Conservation (phyloP, 305 asterid genomes). For the Withania somnifera region DNA sequence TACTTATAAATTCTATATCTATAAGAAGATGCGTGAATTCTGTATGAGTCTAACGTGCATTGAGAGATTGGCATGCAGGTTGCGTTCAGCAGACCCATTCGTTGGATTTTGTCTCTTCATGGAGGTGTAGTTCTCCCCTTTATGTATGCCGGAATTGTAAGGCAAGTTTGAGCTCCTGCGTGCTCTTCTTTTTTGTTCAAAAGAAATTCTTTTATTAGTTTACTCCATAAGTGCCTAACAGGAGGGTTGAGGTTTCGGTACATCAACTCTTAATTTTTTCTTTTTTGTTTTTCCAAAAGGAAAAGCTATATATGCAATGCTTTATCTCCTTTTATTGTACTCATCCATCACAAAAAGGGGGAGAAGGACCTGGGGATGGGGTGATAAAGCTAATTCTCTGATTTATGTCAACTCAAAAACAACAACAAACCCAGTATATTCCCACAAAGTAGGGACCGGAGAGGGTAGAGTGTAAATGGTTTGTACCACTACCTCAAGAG, state of each 20-base stretch:
- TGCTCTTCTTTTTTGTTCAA: not conserved
- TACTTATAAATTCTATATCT: not conserved
- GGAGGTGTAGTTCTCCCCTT: slow-evolving; percentile 79
- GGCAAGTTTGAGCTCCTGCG: slow-evolving; percentile 30
- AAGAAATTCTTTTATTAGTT: not conserved
- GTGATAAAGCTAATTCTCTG: not conserved
- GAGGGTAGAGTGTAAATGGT: not conserved
- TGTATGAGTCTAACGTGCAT: not conserved
- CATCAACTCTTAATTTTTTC: not conserved
- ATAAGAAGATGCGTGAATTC: not conserved
- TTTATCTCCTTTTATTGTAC: not conserved
- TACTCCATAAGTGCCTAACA: not conserved
- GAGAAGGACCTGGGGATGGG: not conserved
- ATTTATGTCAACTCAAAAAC: not conserved
- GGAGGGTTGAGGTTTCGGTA: not conserved
- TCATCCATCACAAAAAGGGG: not conserved
- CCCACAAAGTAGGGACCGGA: not conserved
- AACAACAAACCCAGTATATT: not conserved
- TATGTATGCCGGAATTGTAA: slow-evolving; percentile 63
- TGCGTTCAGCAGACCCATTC: slow-evolving; percentile 88
- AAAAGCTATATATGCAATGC: not conserved
- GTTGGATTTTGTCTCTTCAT: slow-evolving; percentile 93
- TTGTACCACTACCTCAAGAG: not conserved
- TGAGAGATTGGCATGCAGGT: slow-evolving; percentile 29
- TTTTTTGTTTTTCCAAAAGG: not conserved